Conservation (phyloP, 2,329 filamentous ascomycete genomes). For the Domatiomyces globalis region DNA sequence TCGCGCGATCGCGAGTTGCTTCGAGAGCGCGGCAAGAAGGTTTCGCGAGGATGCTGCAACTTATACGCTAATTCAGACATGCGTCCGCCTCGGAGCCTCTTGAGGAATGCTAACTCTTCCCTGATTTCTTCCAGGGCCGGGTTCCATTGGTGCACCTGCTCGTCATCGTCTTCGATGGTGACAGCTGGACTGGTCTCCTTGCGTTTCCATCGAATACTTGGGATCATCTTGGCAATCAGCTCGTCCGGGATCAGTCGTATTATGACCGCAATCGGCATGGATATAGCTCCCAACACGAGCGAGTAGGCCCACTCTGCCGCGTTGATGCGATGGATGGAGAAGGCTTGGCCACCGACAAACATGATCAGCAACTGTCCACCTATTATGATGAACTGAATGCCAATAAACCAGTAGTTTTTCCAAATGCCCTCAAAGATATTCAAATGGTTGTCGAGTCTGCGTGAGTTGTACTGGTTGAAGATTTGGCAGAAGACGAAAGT, state of each 20-base stretch:
- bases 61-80: conserved; percentile 47
- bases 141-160: conserved; percentile 41
- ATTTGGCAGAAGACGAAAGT: conserved; percentile 61
- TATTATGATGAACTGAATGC: conserved; percentile 44
- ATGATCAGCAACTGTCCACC: conserved; percentile 44
- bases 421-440: conserved; percentile 47
- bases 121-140: conserved; percentile 48
- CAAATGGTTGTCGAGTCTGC: conserved; percentile 48
- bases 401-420: conserved; percentile 44
- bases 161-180: conserved; percentile 27
- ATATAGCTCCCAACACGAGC: conserved; percentile 35
- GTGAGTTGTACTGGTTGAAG: conserved; percentile 55
- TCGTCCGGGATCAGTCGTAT: conserved; percentile 39
- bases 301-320: conserved; percentile 43
- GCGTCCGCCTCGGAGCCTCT: conserved; percentile 48
- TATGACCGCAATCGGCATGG: conserved; percentile 37
- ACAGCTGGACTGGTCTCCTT: conserved; percentile 15
- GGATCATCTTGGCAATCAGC: conserved; percentile 33
- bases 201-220: conserved; percentile 16
- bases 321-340: conserved; percentile 37
- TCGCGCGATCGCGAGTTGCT: conserved; percentile 23
- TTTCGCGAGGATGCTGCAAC: conserved; percentile 44
- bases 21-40: conserved; percentile 25
- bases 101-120: conserved; percentile 50
- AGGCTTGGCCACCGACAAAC: conserved; percentile 42